Evolutionary conservation across 2,329 filamentous ascomycete species (phyloP).

Genomic region (Curvularia verruculosa): DNA sequence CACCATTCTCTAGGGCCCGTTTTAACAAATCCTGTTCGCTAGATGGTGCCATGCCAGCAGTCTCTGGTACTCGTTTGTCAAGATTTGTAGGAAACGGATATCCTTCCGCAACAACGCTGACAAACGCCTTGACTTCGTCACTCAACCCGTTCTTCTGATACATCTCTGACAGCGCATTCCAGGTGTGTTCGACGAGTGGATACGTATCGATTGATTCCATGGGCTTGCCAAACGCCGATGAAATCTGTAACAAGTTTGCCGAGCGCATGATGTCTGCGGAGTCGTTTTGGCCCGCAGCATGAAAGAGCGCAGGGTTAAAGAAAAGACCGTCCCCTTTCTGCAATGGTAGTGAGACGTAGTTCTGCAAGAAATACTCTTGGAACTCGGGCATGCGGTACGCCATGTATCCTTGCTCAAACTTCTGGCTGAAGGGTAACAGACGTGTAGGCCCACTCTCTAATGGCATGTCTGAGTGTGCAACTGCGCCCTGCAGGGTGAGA

Average conservation of each 20-base stretch:
- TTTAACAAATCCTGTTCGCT: constrained; percentile 63
- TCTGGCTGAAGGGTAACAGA: constrained; percentile 66
- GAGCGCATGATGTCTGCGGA: constrained; percentile 57
- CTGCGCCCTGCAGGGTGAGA: constrained; percentile 67
- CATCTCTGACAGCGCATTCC: constrained; percentile 49
- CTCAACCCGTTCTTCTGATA: constrained; percentile 49
- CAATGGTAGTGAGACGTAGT: constrained; percentile 61
- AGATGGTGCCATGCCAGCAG: constrained; percentile 65
- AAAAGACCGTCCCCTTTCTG: constrained; percentile 65
- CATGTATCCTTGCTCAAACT: constrained; percentile 63
- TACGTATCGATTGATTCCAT: constrained; percentile 66
- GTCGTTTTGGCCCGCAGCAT: constrained; percentile 66
- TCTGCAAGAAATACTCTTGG: constrained; percentile 59
- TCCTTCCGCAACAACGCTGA: constrained; percentile 61
- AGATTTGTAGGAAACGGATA: constrained; percentile 69
- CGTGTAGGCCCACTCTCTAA: constrained; percentile 64
- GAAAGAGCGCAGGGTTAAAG: constrained; percentile 68
- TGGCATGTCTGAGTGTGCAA: constrained; percentile 68
- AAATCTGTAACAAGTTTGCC: constrained; percentile 68
- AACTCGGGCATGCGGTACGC: constrained; percentile 63
- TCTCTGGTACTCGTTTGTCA: constrained; percentile 62
- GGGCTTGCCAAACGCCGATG: constrained; percentile 66
- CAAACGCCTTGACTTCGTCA: constrained; percentile 54
- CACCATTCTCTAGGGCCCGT: constrained; percentile 52
- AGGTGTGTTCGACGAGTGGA: constrained; percentile 56